Percentiles rank a stretch among this genome's conserved stretches.
Evolutionary conservation across 2,329 filamentous ascomycete genomes (phyloP).

Genomic region (Raffaelea deltoideospora): DNA sequence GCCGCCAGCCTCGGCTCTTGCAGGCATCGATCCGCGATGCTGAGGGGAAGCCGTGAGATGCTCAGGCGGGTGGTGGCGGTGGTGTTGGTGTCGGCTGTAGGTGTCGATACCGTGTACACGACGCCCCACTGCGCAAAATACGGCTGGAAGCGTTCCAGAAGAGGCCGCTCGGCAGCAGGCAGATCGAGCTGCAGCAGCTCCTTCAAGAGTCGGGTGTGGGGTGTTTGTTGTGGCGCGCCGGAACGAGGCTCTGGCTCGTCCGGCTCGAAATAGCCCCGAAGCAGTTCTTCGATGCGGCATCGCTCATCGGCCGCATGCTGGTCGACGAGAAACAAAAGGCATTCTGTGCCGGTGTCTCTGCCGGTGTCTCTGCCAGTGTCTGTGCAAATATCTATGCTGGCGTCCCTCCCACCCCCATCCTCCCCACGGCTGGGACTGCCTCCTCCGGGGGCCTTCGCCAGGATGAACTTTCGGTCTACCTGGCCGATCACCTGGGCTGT

Average conservation of each 20-base stretch:
- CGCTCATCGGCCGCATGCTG: slow-evolving; percentile 94
- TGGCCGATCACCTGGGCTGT: slow-evolving; percentile 58
- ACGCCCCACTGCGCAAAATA: slow-evolving; percentile 67
- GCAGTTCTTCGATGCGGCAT: slow-evolving; percentile 60
- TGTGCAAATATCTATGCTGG: too few relatives aligned
- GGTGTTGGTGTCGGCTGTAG: too few relatives aligned
- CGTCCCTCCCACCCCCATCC: too few relatives aligned
- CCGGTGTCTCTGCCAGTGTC: too few relatives aligned
- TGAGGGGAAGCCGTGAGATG: slow-evolving; percentile 48
- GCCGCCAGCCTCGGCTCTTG: slow-evolving; percentile 56
- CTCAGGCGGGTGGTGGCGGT: slow-evolving; percentile 19
- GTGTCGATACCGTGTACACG: slow-evolving; percentile 36
- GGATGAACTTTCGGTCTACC: slow-evolving; percentile 79
- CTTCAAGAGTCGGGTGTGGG: too few relatives aligned
- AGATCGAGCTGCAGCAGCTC: slow-evolving; percentile 52
- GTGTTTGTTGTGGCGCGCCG: too few relatives aligned
- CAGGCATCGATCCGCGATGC: slow-evolving; percentile 62
- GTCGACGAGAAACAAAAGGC: slow-evolving; percentile 62
- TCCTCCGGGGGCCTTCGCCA: slow-evolving; percentile 38
- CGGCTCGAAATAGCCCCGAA: slow-evolving; percentile 33
- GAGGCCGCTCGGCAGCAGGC: slow-evolving; percentile 37
- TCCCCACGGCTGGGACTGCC: slow-evolving; percentile 4
- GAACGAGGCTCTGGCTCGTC: too few relatives aligned
- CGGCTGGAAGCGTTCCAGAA: slow-evolving; percentile 36
- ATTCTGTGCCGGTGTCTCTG: too few relatives aligned